Percentiles rank a stretch among this genome's conserved stretches.
These are phyloP conservation scores for Phanerochaete sordida DNA, from an alignment of 768 basidiomycete genomes.

Conservation along the genomic window DNA sequence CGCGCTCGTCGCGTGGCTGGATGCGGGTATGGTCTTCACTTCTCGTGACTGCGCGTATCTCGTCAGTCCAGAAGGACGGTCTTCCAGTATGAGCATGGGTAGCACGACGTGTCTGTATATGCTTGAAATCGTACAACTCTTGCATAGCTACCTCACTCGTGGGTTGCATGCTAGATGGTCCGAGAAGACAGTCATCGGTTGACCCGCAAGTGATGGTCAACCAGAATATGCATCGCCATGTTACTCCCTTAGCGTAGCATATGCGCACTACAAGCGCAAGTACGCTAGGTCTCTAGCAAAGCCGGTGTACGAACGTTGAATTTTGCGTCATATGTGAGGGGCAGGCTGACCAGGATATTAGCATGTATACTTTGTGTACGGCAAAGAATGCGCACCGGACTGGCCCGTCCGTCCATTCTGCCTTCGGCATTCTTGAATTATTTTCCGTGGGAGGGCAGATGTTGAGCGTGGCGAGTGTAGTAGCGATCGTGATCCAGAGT, in stretches of 20 bases:
- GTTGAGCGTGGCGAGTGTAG: neutral
- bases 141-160: too few relatives aligned
- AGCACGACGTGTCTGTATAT: too few relatives aligned
- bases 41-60: slow-evolving; percentile 5
- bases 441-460: neutral
- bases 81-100: slow-evolving; percentile 8
- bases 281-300: too few relatives aligned
- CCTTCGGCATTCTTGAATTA: neutral
- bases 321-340: neutral
- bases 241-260: too few relatives aligned
- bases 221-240: too few relatives aligned
- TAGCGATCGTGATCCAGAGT: neutral
- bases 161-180: too few relatives aligned
- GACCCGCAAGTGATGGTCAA: too few relatives aligned
- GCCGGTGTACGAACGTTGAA: neutral
- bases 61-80: slow-evolving; percentile 9
- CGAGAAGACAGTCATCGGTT: too few relatives aligned
- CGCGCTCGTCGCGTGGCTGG: neutral
- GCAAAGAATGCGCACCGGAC: neutral
- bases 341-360: neutral
- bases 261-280: slow-evolving; percentile 65
- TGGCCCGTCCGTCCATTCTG: neutral
- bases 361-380: too few relatives aligned
- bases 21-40: too few relatives aligned
- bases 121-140: too few relatives aligned